A percentile compares a stretch with the other conserved stretches of the same genome.
phyloP scores from a whole-genome alignment of 2,329 filamentous ascomycete species.

The Dothiorella sarmentorum region DNA sequence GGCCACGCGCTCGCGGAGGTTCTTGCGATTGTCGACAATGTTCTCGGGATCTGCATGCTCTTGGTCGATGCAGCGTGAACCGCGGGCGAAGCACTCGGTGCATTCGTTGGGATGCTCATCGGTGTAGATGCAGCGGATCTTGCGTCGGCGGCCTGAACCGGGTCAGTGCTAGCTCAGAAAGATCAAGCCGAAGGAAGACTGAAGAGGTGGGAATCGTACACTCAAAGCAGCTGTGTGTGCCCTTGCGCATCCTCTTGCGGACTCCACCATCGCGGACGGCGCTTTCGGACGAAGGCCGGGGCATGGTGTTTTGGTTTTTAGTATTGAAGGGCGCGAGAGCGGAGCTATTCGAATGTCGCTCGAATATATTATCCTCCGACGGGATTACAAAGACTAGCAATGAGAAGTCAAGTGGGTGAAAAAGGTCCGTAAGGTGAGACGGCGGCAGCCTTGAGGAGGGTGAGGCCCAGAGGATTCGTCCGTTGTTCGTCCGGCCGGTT shows the following conservation, averaged over 20 bases:
- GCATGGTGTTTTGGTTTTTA: too few relatives aligned
- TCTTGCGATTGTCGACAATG: constrained; percentile 42
- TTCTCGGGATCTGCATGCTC: constrained; percentile 40
- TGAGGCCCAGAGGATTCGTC: background rate
- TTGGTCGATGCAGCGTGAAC: constrained; percentile 46
- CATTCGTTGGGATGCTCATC: constrained; percentile 40
- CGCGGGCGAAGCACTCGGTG: constrained; percentile 45
- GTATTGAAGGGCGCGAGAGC: too few relatives aligned
- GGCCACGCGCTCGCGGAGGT: constrained; percentile 43
- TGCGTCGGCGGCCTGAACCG: constrained; percentile 45
- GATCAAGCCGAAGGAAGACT: background rate
- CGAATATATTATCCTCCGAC: background rate
- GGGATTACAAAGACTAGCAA: background rate
- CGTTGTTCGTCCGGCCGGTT: background rate
- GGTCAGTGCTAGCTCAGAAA: background rate
- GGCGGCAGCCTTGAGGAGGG: background rate
- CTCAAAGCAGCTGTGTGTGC: constrained; percentile 44
- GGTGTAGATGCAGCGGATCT: constrained; percentile 48
- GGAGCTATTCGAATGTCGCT: too few relatives aligned
- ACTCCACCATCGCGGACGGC: constrained; percentile 24
- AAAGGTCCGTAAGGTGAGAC: background rate
- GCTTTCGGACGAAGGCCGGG: constrained; percentile 15
- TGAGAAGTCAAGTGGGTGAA: background rate
- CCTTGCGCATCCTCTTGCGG: constrained; percentile 44
- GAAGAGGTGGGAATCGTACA: constrained; percentile 29